Evolutionary conservation across 306 rosid genomes (phyloP), one percentile per base, ranked within the genome.

Genomic region (Urtica urens): DNA sequence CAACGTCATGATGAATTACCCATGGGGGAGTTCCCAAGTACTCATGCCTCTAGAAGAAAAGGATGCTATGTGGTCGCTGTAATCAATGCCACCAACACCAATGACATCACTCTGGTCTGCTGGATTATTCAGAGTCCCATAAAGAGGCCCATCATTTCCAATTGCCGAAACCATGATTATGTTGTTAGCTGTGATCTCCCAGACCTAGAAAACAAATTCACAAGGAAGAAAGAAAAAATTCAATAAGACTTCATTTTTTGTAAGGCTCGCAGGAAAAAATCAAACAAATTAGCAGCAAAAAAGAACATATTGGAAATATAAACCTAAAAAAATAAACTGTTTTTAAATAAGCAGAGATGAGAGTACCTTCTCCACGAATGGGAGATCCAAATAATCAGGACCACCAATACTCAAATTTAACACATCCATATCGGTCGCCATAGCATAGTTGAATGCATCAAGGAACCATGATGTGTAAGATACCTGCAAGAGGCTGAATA

Each of bases 31-130:
- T 75, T 90, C 99, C 99, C 99, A 90, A 14, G 95, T 90, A 69
- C 95, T 90, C 99, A 90, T 90, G 55, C 95, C 99, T 62, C 95
- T 86, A 7, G 99, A 90, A 49, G 99, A 90, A 75, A 90, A 90
- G 38, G 95, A 90, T 47, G 99, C 99, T 68, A 90, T 85, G 72
- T 81, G 99, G 68, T 90, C 95, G 69, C 88, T 90, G 52, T 81
- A 90, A 78, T 90, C 95, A 67, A 81, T 85, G 54, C 99, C 99
- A 51, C 93, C 99, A 73, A 90, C 99, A 40, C 99, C 99, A 59
- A 90, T 90, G 45, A 90, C 71, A 39, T 85, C 99, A 55, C 94
- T 85, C 68, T 85, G 99, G 70, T 90, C 99, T 14, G 99, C 99
- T 33, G 99, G 99, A 64, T 90, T 90, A 68, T 90, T 90, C 57